Conservation (phyloP, 495 filamentous ascomycete species). For the Penicillium crystallinum region DNA sequence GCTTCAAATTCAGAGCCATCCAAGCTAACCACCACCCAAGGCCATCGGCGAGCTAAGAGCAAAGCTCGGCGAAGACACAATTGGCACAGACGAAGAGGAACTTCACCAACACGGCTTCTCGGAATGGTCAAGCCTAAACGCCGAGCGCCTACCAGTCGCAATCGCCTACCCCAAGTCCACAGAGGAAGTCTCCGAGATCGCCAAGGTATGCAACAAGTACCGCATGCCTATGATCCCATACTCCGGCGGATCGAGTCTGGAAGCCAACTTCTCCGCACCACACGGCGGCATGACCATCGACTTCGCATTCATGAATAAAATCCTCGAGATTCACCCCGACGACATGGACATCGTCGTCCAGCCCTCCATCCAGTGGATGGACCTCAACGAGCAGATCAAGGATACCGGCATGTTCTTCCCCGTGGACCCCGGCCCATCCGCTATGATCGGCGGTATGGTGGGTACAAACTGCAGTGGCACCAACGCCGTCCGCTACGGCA, state of each 20-base stretch:
- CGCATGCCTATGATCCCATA: slow-evolving; percentile 80
- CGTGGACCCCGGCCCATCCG: slow-evolving; percentile 66
- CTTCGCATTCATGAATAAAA: slow-evolving; percentile 80
- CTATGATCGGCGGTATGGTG: slow-evolving; percentile 92
- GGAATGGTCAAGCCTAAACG: slow-evolving; percentile 83
- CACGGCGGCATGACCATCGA: slow-evolving; percentile 85
- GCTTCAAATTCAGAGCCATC: slow-evolving; percentile 5
- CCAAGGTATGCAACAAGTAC: slow-evolving; percentile 75
- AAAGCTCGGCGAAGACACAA: slow-evolving; percentile 60
- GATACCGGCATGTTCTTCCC: slow-evolving; percentile 82
- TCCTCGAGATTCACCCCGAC: slow-evolving; percentile 70
- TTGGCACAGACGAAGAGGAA: slow-evolving; percentile 81
- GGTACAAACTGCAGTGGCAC: slow-evolving; percentile 92
- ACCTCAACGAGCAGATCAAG: slow-evolving; percentile 74
- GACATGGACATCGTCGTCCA: slow-evolving; percentile 94
- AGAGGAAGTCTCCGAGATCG: slow-evolving; percentile 73
- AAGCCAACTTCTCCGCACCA: slow-evolving; percentile 83
- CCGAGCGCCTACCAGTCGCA: slow-evolving; percentile 70
- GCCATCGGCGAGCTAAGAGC: slow-evolving; percentile 57
- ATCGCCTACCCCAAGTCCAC: slow-evolving; percentile 75
- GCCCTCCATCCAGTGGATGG: slow-evolving; percentile 87
- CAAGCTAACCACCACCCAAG: slow-evolving; percentile 37
- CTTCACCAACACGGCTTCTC: slow-evolving; percentile 78
- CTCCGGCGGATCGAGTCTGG: slow-evolving; percentile 80
- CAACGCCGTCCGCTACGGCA: slow-evolving; percentile 89